Conservation (phyloP, 108 stramenopile species). For the Skeletonema costatum region DNA sequence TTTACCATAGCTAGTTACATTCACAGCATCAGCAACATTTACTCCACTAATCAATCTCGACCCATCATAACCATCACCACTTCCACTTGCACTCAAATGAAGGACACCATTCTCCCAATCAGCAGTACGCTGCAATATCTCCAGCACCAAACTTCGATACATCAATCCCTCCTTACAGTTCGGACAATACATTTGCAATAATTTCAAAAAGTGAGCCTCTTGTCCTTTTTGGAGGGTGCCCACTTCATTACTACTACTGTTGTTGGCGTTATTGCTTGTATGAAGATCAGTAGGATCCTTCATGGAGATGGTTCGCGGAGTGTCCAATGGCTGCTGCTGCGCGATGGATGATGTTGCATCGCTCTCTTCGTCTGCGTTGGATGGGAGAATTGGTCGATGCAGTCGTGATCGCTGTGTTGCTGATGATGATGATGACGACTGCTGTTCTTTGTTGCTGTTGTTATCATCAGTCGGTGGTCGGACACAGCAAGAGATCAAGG, state of each 20-base stretch:
- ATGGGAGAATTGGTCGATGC: constrained; percentile 18
- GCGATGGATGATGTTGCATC: not conserved
- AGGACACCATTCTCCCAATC: constrained; percentile 19
- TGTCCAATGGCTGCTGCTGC: not conserved
- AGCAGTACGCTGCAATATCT: constrained; percentile 38
- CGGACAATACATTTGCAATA: constrained; percentile 33
- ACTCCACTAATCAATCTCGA: too few relatives aligned
- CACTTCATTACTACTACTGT: not conserved
- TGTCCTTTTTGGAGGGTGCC: constrained; percentile 22
- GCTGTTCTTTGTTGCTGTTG: not conserved
- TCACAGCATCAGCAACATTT: not conserved
- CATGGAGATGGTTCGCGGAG: not conserved
- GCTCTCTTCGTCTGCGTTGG: constrained; percentile 13
- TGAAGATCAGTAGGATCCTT: not conserved
- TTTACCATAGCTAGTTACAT: not conserved
- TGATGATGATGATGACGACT: not conserved
- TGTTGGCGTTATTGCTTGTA: not conserved
- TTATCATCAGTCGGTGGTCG: not conserved
- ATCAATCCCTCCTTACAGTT: not conserved
- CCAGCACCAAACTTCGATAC: constrained; percentile 31
- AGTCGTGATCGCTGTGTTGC: constrained; percentile 16
- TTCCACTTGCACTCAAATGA: not conserved
- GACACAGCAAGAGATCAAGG: constrained; percentile 33
- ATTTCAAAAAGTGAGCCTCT: constrained; percentile 25
- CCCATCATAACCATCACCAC: not conserved